Evolutionary conservation across 2,329 filamentous ascomycete species (phyloP), one percentile per base, ranked within the genome.

Genomic region (Scleromitrula shiraiana): DNA sequence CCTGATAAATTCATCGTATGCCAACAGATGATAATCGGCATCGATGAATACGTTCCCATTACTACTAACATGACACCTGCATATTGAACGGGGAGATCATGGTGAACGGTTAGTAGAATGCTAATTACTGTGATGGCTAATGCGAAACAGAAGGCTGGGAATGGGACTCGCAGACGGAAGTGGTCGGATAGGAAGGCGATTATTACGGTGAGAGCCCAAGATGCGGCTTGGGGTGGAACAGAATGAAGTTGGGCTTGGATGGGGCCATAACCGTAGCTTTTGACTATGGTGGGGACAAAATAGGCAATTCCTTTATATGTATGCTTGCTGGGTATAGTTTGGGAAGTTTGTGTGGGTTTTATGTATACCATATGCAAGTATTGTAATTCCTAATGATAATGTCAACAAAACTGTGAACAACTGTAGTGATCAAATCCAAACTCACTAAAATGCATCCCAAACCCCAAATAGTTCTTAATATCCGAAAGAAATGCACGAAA

Each of bases 231-330:
- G 0, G 85, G 84, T 0, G 85, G 84, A 0, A 88, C 84, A 19
- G 76, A 80, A 41, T 88, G 73, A 7, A 89, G 71, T 58, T 90
- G 85, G 1, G 82, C 76, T 83, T 80, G 10, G 20, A 7, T 17
- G 0, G 72, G 67, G 8, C 61, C 59, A 66, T 83, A 86, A 37
- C 80, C 70, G 62, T 83, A 86, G 14, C 72, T 76, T 56, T 71
- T 68, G 64, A 88, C 79, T 61, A 88, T 88, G 40, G 77, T 76
- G 0, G 84, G 82, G 3, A 80, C 73, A 57, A 88, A 88, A 67
- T 84, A 88, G 45, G 84, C 83, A 59, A 86, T n/a, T n/a, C n/a
- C n/a, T n/a, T n/a, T n/a, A n/a, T n/a, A n/a, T n/a, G n/a, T n/a
- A n/a, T n/a, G n/a, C n/a, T n/a, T n/a, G n/a, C n/a, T n/a, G n/a